Evolutionary conservation across 208 protist genomes (phyloP), one percentile per base, ranked within the genome.

Genomic region (Leishmania aethiopica): DNA sequence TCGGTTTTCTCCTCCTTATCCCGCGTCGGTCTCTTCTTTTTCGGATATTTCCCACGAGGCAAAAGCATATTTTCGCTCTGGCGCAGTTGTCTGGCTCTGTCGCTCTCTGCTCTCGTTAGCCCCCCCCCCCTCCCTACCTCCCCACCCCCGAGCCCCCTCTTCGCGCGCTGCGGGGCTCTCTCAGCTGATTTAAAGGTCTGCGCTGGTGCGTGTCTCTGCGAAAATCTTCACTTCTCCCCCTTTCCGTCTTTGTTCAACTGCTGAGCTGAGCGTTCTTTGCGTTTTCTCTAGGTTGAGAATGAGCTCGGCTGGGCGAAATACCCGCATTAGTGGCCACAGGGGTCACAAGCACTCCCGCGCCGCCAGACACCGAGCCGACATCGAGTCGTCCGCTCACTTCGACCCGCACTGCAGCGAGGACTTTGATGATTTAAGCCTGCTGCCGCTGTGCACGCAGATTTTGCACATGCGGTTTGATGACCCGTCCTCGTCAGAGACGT

Each of bases 61-160:
- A 17, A 22, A 22, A 13, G 5, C 15, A 55, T 1, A 25, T 64
- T 64, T 64, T 8, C 8, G 32, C 32, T 17, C 37, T 17, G 47
- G 74, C 66, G 51, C 72, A 74, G 59, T 37, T 64, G 40, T 80
- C 76, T 82, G 69, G 47, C 75, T 80, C 19, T 73, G 42, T 73
- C 22, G 22, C 37, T 71, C 15, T 71, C 35, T 71, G 2, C 49
- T 28, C 22, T 47, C 37, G 8, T 47, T 45, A 28, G 28, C 19
- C 42, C 10, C 40, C 42, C 10, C 40, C 8, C 40, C 42, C 51
- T 8, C 22, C 22, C 71, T 74, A 35, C 19, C 32, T 62, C 70
- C 37, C 22, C 47, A 45, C 37, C 73, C 74, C 37, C 8, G 22
- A 28, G 32, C 74, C 55, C 55, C 32, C 22, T n/a, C 42, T 25